phyloP scores from a whole-genome alignment of 805 yeast genomes.

The Candida verbasci region DNA sequence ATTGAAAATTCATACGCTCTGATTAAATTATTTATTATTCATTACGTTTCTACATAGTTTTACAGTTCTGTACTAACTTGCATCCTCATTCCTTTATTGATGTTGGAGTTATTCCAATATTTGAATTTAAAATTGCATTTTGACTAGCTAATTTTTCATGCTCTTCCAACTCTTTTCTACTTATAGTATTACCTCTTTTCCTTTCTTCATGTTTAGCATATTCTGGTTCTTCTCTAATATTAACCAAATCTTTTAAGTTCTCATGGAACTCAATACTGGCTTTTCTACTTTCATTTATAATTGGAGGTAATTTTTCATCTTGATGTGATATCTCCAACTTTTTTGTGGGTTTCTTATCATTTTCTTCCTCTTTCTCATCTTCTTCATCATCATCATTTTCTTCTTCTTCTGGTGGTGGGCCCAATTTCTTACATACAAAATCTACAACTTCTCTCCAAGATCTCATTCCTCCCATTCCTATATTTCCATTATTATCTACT shows the following conservation, averaged over 20 bases:
- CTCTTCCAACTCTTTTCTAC: conserved; percentile 13
- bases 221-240: background rate
- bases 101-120: conserved; percentile 5
- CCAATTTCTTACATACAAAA: conserved; percentile 18
- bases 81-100: conserved; percentile 3
- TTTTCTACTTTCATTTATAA: conserved; percentile 7
- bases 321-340: conserved; percentile 6
- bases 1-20: too few relatives aligned
- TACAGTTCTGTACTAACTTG: too few relatives aligned
- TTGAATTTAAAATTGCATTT: conserved; percentile 16
- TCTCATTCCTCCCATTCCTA: conserved; percentile 28
- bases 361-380: conserved; percentile 10
- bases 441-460: conserved; percentile 25
- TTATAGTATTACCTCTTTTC: conserved; percentile 9
- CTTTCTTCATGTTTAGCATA: background rate
- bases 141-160: conserved; percentile 17
- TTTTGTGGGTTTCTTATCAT: conserved; percentile 9
- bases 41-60: too few relatives aligned
- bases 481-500: conserved; percentile 22
- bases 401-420: conserved; percentile 16
- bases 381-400: conserved; percentile 15
- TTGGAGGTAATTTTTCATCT: conserved; percentile 8
- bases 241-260: background rate
- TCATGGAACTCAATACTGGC: too few relatives aligned
- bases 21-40: too few relatives aligned